Evolutionary conservation across 2,329 filamentous ascomycete species (phyloP).

Genomic region (Paradendryphiella salina): DNA sequence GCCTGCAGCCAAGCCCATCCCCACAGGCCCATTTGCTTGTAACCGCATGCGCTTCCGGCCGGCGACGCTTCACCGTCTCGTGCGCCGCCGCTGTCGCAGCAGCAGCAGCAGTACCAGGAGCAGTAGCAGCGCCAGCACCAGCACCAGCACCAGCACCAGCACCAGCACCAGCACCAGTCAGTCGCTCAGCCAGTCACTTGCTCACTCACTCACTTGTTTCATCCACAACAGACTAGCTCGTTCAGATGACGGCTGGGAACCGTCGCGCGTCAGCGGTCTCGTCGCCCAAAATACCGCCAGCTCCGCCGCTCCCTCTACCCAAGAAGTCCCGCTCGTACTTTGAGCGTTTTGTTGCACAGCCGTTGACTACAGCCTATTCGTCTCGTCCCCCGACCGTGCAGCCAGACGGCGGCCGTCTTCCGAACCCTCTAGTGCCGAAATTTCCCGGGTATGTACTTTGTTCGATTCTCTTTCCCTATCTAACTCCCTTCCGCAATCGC

Average conservation of each 20-base stretch:
- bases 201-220: not conserved
- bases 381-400: slow-evolving; percentile 59
- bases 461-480: not conserved
- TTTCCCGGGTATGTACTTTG: slow-evolving; percentile 40
- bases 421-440: slow-evolving; percentile 44
- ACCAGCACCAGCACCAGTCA: not conserved
- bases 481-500: not conserved
- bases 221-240: not conserved
- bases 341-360: slow-evolving; percentile 59
- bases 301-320: slow-evolving; percentile 44
- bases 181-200: not conserved
- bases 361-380: slow-evolving; percentile 55
- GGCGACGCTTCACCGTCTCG: too few species aligned
- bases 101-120: too few species aligned
- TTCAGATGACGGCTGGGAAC: slow-evolving; percentile 14
- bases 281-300: slow-evolving; percentile 32
- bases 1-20: not conserved
- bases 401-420: slow-evolving; percentile 43
- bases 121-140: too few species aligned
- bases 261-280: slow-evolving; percentile 16
- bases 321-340: slow-evolving; percentile 45
- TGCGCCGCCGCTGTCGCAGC: too few species aligned
- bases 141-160: too few species aligned
- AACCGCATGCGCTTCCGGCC: too few species aligned
- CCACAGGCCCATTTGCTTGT: not conserved